Percentiles rank a stretch among this genome's conserved stretches.
Conservation (phyloP, 352 stramenopile genomes). For the Phytophthora agathidicida region DNA sequence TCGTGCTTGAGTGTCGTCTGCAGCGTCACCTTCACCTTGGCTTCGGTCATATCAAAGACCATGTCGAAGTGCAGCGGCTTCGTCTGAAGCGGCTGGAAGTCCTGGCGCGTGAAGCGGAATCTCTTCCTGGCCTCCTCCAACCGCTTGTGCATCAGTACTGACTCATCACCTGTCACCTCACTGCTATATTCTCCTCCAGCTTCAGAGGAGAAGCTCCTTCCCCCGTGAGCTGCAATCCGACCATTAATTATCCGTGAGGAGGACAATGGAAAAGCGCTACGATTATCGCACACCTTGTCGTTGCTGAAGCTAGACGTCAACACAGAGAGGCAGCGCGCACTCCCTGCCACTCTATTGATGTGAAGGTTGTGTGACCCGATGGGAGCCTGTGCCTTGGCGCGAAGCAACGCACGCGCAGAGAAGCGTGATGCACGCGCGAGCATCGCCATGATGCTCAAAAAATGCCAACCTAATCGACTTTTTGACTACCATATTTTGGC, state of each 20-base stretch:
- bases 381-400: neutral
- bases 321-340: slow-evolving; percentile 12
- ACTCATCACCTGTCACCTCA: neutral
- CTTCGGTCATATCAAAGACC: slow-evolving; percentile 76
- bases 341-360: neutral
- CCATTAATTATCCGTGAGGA: too few species aligned
- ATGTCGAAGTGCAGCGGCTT: slow-evolving; percentile 84
- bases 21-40: slow-evolving; percentile 65
- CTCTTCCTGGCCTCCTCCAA: slow-evolving; percentile 47
- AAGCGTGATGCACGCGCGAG: neutral
- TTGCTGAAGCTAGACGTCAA: slow-evolving; percentile 1
- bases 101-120: slow-evolving; percentile 72
- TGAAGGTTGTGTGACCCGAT: neutral
- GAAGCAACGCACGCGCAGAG: slow-evolving; percentile 11
- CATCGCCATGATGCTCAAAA: slow-evolving; percentile 6
- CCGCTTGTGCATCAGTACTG: neutral
- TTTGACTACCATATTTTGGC: too few species aligned
- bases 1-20: slow-evolving; percentile 73
- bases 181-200: neutral
- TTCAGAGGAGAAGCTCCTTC: slow-evolving; percentile 4
- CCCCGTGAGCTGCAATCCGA: neutral
- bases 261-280: too few species aligned
- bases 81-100: slow-evolving; percentile 70
- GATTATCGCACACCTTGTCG: too few species aligned
- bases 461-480: neutral